Percentiles rank a stretch among this genome's conserved stretches.
These are phyloP conservation scores for Aspergillus biplanus DNA, from an alignment of 495 filamentous ascomycete species.

Conservation along the genomic window DNA sequence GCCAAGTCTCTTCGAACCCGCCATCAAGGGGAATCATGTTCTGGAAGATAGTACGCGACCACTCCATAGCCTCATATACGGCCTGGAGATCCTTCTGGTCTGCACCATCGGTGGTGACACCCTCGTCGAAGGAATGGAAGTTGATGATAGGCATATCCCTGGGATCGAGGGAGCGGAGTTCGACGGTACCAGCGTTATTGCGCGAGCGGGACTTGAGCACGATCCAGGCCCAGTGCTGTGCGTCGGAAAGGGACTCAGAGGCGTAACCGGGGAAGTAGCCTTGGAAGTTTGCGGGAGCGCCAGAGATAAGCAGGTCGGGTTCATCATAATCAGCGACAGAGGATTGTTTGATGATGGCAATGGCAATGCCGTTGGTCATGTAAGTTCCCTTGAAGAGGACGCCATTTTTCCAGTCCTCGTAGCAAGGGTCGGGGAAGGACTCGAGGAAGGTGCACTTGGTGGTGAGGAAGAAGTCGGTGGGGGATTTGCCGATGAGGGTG, in stretches of 20 bases:
- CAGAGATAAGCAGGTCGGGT: conserved; percentile 56
- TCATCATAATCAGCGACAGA: conserved; percentile 40
- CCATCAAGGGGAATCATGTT: conserved; percentile 27
- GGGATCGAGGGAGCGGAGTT: conserved; percentile 52
- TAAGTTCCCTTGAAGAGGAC: conserved; percentile 59
- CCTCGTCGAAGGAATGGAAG: conserved; percentile 59
- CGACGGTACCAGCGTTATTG: conserved; percentile 56
- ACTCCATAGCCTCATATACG: conserved; percentile 50
- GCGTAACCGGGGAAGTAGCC: conserved; percentile 44
- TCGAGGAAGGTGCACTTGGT: conserved; percentile 51
- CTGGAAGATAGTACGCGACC: conserved; percentile 45
- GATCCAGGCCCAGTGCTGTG: conserved; percentile 52
- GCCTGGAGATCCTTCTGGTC: conserved; percentile 45
- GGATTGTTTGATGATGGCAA: conserved; percentile 50
- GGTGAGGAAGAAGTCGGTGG: conserved; percentile 49
- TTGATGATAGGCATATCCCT: conserved; percentile 58
- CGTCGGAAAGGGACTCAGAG: conserved; percentile 29
- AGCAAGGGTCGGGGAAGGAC: conserved; percentile 49
- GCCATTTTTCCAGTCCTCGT: conserved; percentile 47
- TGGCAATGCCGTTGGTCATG: conserved; percentile 49
- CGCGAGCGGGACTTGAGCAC: conserved; percentile 58
- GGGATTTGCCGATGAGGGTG: conserved; percentile 48
- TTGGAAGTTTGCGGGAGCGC: conserved; percentile 55
- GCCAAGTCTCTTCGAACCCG: conserved; percentile 46
- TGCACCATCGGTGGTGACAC: conserved; percentile 34